A percentile compares a stretch with the other conserved stretches of the same genome.
Conservation (phyloP, 1,284 basidiomycete genomes). For the Irpex rosettiformis region DNA sequence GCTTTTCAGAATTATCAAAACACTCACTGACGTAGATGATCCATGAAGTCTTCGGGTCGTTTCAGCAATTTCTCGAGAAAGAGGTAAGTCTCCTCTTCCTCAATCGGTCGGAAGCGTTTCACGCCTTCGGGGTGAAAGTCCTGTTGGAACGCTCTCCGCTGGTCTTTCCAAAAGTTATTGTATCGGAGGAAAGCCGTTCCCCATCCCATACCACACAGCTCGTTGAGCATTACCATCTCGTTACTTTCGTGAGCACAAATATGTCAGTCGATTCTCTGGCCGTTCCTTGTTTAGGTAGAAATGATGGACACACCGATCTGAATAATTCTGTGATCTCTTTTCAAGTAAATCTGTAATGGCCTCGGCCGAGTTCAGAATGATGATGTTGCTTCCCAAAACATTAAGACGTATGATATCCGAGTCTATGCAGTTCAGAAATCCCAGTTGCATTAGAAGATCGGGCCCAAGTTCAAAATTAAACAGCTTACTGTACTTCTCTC, state of each 20-base stretch:
- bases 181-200: not conserved
- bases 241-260: not conserved
- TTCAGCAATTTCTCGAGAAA: not conserved
- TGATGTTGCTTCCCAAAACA: not conserved
- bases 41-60: constrained; percentile 3
- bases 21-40: constrained; percentile 7
- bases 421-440: not conserved
- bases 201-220: constrained; percentile 1
- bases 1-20: not conserved
- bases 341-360: not conserved
- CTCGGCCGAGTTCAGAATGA: not conserved
- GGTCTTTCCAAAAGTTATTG: constrained; percentile 5
- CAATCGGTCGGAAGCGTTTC: not conserved
- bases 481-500: constrained; percentile 8
- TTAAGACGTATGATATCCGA: not conserved
- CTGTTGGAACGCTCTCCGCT: constrained; percentile 1
- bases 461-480: no score
- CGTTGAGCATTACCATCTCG: constrained; percentile 3
- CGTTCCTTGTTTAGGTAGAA: not conserved
- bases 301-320: not conserved
- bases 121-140: not conserved
- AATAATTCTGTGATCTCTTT: not conserved
- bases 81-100: not conserved
- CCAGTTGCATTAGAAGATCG: not conserved
- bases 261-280: not conserved